A percentile compares a stretch with the other conserved stretches of the same genome.
phyloP scores from a whole-genome alignment of 164 flowering plant genomes.

The Piper betle region DNA sequence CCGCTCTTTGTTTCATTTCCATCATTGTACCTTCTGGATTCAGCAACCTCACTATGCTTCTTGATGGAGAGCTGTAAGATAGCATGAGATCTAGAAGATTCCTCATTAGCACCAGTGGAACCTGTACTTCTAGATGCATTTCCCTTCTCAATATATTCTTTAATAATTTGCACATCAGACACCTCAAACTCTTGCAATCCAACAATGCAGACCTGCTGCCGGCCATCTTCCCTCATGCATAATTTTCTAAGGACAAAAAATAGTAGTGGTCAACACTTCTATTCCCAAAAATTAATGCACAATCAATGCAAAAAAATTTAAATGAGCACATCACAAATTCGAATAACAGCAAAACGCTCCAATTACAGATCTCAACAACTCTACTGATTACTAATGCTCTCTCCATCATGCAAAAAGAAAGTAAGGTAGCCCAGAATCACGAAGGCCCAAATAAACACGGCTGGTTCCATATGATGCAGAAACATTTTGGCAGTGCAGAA shows the following conservation, averaged over 20 bases:
- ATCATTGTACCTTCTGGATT: conserved; percentile 57
- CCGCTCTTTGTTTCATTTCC: conserved; percentile 54
- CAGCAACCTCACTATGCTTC: conserved; percentile 74
- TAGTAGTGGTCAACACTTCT: not conserved
- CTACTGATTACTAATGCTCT: no score
- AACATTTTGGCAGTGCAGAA: no score
- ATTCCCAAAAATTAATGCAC: not conserved
- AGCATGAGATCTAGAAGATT: conserved; percentile 98
- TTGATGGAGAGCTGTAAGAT: conserved; percentile 83
- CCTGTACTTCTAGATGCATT: conserved; percentile 97
- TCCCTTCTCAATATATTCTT: conserved; percentile 90
- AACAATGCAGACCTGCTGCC: conserved; percentile 98
- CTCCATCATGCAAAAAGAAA: no score
- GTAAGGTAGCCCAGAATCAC: no score
- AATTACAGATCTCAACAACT: no score
- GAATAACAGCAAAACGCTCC: not conserved
- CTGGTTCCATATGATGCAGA: no score
- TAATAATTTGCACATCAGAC: conserved; percentile 88
- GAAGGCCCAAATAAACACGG: no score
- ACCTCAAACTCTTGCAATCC: conserved; percentile 99
- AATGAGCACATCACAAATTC: no score
- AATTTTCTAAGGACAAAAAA: conserved; percentile 55
- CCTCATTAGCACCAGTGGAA: conserved; percentile 99
- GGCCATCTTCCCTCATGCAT: conserved; percentile 98
- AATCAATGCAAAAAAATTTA: no score